Percentiles rank a stretch among this genome's conserved stretches.
Conservation (phyloP, 495 filamentous ascomycete species). For the Cladorrhinum samala region DNA sequence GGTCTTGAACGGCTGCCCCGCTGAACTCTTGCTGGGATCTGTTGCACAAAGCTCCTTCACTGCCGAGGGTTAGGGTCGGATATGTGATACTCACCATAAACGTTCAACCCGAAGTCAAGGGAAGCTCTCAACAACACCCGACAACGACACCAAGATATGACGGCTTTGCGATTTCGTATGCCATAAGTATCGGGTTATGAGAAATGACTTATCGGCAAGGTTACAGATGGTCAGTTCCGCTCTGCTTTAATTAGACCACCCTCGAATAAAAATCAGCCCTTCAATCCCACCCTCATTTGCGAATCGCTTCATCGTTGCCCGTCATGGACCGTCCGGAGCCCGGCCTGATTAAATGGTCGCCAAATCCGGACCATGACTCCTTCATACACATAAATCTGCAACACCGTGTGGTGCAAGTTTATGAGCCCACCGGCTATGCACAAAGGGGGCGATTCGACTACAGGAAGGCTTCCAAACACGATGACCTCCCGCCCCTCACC, state of each 20-base stretch:
- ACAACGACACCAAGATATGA: background rate
- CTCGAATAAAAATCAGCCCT: no score
- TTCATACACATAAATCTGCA: slow-evolving; percentile 84
- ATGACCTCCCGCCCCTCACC: slow-evolving; percentile 76
- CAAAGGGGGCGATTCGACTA: slow-evolving; percentile 53
- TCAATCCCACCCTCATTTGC: background rate
- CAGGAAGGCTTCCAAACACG: slow-evolving; percentile 62
- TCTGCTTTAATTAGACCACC: no score
- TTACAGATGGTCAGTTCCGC: no score
- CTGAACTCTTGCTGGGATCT: background rate
- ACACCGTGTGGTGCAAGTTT: slow-evolving; percentile 72
- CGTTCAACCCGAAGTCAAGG: background rate
- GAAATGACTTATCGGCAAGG: no score
- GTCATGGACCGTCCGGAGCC: slow-evolving; percentile 49
- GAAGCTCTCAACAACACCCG: background rate
- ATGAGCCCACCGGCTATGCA: slow-evolving; percentile 59
- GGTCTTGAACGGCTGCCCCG: background rate
- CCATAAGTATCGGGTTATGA: no score
- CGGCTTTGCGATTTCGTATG: background rate
- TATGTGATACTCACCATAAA: background rate
- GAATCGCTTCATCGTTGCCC: background rate
- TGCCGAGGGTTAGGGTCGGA: background rate
- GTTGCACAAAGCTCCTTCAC: background rate
- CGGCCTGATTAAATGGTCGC: slow-evolving; percentile 78
- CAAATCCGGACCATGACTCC: slow-evolving; percentile 56